Conservation (phyloP, 1,284 basidiomycete genomes). For the Cystobasidium sp. region DNA sequence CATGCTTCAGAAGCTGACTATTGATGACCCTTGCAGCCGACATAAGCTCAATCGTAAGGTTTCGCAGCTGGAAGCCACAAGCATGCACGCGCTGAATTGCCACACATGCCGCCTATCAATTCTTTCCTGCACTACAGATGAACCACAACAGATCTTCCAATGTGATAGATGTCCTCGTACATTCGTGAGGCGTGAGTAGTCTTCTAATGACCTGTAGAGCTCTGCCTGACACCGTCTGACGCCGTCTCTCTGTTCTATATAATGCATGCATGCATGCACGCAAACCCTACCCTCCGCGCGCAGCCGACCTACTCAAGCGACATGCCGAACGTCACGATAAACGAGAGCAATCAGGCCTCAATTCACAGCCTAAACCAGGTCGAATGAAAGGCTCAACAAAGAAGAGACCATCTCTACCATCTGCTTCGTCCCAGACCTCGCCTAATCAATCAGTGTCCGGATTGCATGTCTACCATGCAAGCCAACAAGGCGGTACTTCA, state of each 20-base stretch:
- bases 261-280: not conserved
- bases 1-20: slow-evolving; percentile 2
- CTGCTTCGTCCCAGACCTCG: not conserved
- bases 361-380: slow-evolving; percentile 30
- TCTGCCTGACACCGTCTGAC: too few species aligned
- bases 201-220: too few species aligned
- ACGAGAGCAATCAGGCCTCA: slow-evolving; percentile 28
- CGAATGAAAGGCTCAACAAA: slow-evolving; percentile 40
- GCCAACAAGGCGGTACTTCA: slow-evolving; percentile 3
- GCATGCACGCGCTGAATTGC: not conserved
- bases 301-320: slow-evolving; percentile 43
- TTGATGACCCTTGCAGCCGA: slow-evolving; percentile 5
- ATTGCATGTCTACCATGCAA: too few species aligned
- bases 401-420: not conserved
- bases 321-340: slow-evolving; percentile 44
- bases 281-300: not conserved
- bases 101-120: not conserved
- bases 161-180: slow-evolving; percentile 39
- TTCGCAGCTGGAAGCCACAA: not conserved
- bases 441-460: not conserved
- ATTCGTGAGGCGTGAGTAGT: slow-evolving; percentile 37
- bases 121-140: slow-evolving; percentile 23
- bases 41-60: slow-evolving; percentile 36
- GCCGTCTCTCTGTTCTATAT: too few species aligned
- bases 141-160: slow-evolving; percentile 31